Base-by-base conservation (phyloP, 768 basidiomycete genomes). In the Tremella yokohamensis region DNA sequence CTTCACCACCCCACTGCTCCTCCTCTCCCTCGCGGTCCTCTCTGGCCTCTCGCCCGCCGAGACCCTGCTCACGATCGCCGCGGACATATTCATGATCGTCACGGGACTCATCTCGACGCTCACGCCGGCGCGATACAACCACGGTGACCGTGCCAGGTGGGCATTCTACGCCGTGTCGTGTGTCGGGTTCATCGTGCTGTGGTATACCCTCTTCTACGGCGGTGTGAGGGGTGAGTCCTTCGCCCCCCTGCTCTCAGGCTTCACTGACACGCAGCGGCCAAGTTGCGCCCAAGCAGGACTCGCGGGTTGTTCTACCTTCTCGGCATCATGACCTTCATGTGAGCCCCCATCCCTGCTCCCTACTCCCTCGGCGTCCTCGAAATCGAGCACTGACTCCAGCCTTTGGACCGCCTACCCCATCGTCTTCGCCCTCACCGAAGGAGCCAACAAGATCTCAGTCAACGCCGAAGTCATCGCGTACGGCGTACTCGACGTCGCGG, bases 321-420 rank as follows among this genome's bases (percentile, higher is more conserved):
- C 37, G 24, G 60, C 2, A 61, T 34, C 29, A 66, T 66, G 65
- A 72, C 70, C 26, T 61, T 66, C 39, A 9, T 66, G 64, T 69
- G 58, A 64, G 66, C 44, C 25, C 7, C 4, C 48, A 42, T 42
- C 47, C 15, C 48, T 34, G 24, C 3, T n/a, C 18, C 11, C 38
- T 42, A 2, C 4, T 39, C 44, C 20, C 39, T 25, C 6, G 29
- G 29, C 29, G 29, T 34, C 29, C 29, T 4, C 54, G 1, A 7
- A 7, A 8, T 7, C 15, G 19, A 25, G 20, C 40, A 42, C 13
- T 59, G 56, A 60, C 58, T 22, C 20, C 42, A 68, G 63, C 24
- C 65, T 76, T 45, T 76, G 75, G 75, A 62, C 63, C 4, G 75
- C 63, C 51, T 76, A 76, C 65, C 73, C 73, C 1, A 68, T 76